These are phyloP conservation scores for Fusarium dimerum DNA, from an alignment of 2,329 filamentous ascomycete species.

Conservation along the genomic window DNA sequence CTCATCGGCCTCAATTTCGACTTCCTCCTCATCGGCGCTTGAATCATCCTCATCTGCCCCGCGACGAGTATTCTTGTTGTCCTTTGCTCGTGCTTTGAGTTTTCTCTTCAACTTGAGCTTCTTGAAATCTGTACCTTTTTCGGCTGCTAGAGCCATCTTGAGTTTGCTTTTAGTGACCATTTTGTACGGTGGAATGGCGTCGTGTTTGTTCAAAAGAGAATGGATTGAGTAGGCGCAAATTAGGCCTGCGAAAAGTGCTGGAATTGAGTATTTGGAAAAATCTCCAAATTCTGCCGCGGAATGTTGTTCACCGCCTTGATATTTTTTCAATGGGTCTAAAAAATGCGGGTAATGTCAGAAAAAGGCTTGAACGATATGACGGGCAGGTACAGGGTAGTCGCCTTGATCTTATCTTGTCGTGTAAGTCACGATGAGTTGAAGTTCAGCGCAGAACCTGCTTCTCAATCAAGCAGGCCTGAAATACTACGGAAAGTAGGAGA, in stretches of 20 bases:
- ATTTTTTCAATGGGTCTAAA: constrained; percentile 28
- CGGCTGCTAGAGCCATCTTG: constrained; percentile 54
- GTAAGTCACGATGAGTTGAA: too few species aligned
- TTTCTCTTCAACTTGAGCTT: constrained; percentile 53
- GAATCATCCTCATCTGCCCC: constrained; percentile 30
- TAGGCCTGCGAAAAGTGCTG: constrained; percentile 16
- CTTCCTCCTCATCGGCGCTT: constrained; percentile 37
- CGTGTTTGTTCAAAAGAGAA: constrained; percentile 11
- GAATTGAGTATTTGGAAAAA: constrained; percentile 28
- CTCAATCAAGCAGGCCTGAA: too few species aligned
- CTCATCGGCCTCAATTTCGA: constrained; percentile 34
- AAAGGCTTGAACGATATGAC: too few species aligned
- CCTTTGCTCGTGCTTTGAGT: constrained; percentile 45
- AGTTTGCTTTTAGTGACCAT: constrained; percentile 52
- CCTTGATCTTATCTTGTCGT: too few species aligned
- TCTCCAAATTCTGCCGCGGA: constrained; percentile 33
- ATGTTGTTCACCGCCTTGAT: constrained; percentile 27
- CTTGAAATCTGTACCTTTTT: constrained; percentile 56
- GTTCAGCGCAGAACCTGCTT: too few species aligned
- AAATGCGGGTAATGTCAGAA: constrained; percentile 1
- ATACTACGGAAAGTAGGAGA: too few species aligned
- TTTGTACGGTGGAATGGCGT: constrained; percentile 8
- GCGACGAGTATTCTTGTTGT: constrained; percentile 33
- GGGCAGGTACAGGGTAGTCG: too few species aligned
- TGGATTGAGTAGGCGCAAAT: constrained; percentile 9